phyloP scores from a whole-genome alignment of 345 rosid genomes.

The Leavenworthia alabamica region DNA sequence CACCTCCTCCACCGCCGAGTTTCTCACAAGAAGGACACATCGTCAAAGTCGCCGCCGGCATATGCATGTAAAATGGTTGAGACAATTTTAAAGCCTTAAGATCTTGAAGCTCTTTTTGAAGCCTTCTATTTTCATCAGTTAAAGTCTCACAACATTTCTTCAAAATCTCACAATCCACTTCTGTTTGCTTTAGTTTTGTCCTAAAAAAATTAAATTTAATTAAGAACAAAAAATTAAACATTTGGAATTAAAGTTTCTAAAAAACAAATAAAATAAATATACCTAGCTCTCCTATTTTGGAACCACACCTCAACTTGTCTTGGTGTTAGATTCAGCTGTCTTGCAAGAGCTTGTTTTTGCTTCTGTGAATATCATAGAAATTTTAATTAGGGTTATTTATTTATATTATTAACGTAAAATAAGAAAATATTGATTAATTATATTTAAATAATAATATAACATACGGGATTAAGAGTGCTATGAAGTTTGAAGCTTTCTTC shows the following conservation, averaged over 20 bases:
- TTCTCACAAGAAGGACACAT: constrained; percentile 80
- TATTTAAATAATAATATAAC: constrained; percentile 4
- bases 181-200: constrained; percentile 97
- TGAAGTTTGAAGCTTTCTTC: constrained; percentile 96
- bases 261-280: not conserved
- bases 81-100: constrained; percentile 53
- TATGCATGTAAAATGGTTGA: constrained; percentile 64
- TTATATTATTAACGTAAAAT: not conserved
- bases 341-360: constrained; percentile 85
- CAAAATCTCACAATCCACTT: constrained; percentile 86
- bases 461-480: constrained; percentile 91
- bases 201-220: constrained; percentile 32
- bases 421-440: not conserved
- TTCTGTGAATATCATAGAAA: constrained; percentile 39
- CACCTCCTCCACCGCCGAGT: constrained; percentile 37
- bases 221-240: not conserved
- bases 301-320: constrained; percentile 99
- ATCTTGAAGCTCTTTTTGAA: constrained; percentile 87
- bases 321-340: constrained; percentile 79
- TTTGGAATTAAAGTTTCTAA: not conserved
- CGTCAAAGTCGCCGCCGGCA: constrained; percentile 75
- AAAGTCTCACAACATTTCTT: constrained; percentile 87
- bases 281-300: constrained; percentile 99
- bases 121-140: constrained; percentile 85
- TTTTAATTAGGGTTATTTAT: not conserved